These are phyloP conservation scores for Sugiyamaella boreocaroliniensis DNA, from an alignment of 805 yeast species.

Conservation along the genomic window DNA sequence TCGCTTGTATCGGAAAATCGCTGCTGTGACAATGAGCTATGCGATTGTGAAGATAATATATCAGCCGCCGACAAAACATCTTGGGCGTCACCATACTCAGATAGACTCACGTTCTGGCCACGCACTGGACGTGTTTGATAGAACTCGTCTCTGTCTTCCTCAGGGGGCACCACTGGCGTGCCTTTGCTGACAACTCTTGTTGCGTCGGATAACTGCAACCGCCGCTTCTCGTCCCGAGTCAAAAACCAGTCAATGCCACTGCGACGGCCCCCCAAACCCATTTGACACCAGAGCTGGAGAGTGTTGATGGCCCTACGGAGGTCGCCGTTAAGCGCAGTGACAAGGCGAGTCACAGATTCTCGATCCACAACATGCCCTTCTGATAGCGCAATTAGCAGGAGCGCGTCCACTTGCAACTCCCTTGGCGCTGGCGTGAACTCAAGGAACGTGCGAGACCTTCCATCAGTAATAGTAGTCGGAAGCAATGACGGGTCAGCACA, in stretches of 20 bases:
- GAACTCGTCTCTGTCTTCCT: not conserved
- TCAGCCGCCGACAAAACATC: slow-evolving; percentile 9
- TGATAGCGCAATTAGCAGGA: slow-evolving; percentile 28
- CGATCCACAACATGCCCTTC: slow-evolving; percentile 32
- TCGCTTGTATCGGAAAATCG: not conserved
- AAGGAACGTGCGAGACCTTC: slow-evolving; percentile 29
- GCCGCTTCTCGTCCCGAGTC: slow-evolving; percentile 17
- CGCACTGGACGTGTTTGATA: not conserved
- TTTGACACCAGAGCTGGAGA: slow-evolving; percentile 33
- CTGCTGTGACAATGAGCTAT: not conserved
- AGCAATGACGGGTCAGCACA: slow-evolving; percentile 32
- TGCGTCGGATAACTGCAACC: not conserved
- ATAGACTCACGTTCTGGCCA: not conserved
- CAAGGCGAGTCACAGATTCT: slow-evolving; percentile 16
- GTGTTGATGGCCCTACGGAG: slow-evolving; percentile 24
- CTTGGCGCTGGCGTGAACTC: slow-evolving; percentile 22
- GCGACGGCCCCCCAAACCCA: slow-evolving; percentile 29
- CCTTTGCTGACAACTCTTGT: slow-evolving; percentile 22
- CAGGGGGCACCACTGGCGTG: slow-evolving; percentile 8
- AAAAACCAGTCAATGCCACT: slow-evolving; percentile 31
- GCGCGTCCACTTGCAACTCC: slow-evolving; percentile 21
- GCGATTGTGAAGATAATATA: not conserved
- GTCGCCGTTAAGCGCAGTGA: slow-evolving; percentile 22
- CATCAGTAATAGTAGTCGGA: slow-evolving; percentile 35
- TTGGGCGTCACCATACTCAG: not conserved